Evolutionary conservation across 306 rosid species (phyloP).

Genomic region (Quercus suber): DNA sequence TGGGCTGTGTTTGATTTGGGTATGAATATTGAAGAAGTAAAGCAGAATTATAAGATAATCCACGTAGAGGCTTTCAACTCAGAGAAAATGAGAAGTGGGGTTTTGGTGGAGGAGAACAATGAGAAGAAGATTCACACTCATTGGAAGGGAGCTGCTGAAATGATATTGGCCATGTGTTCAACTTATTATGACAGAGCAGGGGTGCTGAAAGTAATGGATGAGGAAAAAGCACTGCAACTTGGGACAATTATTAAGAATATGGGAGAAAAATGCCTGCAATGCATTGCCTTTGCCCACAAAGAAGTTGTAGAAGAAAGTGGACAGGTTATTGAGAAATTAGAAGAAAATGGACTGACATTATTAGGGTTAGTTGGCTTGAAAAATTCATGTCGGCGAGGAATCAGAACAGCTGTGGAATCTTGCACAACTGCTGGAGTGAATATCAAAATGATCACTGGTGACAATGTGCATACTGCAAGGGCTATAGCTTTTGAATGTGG

Average conservation of each 20-base stretch:
- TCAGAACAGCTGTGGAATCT: constrained; percentile 20
- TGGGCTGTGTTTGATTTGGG: constrained; percentile 14
- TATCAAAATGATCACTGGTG: constrained; percentile 23
- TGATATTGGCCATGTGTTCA: constrained; percentile 23
- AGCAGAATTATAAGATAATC: constrained; percentile 11
- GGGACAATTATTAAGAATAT: constrained; percentile 8
- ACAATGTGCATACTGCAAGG: constrained; percentile 16
- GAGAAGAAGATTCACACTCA: constrained; percentile 1
- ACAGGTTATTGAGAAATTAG: neutral
- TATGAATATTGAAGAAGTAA: constrained; percentile 15
- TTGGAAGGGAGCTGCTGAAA: constrained; percentile 32
- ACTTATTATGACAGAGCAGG: constrained; percentile 14
- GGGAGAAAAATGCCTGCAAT: constrained; percentile 24
- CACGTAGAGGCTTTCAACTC: constrained; percentile 19
- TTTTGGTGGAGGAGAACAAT: neutral
- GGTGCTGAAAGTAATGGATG: constrained; percentile 8
- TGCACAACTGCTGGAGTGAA: constrained; percentile 22
- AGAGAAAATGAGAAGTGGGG: constrained; percentile 25
- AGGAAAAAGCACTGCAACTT: neutral
- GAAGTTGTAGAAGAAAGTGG: neutral
- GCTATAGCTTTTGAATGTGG: constrained; percentile 22
- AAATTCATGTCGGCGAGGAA: constrained; percentile 3
- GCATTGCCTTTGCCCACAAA: constrained; percentile 27
- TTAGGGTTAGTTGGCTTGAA: constrained; percentile 23
- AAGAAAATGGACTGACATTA: constrained; percentile 10